Percentiles rank a stretch among this genome's conserved stretches.
Conservation (phyloP, 2,329 filamentous ascomycete species). For the Aureobasidium sp. region DNA sequence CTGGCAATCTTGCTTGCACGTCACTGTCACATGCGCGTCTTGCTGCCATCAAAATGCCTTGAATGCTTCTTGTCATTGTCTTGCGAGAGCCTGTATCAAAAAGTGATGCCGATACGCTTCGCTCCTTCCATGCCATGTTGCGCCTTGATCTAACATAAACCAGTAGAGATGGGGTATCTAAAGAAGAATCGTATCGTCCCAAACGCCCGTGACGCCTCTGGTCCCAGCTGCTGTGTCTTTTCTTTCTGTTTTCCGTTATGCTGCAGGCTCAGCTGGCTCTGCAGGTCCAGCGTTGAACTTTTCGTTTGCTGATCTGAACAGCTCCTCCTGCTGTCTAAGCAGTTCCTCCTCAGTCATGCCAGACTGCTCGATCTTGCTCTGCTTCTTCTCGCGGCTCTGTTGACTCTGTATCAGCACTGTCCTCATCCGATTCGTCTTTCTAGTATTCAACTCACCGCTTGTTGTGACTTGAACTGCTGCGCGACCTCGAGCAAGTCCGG, state of each 20-base stretch:
- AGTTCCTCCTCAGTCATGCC: slow-evolving; percentile 88
- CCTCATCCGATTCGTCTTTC: slow-evolving; percentile 8
- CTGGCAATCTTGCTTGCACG: not conserved
- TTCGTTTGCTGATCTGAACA: slow-evolving; percentile 75
- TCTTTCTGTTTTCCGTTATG: not conserved
- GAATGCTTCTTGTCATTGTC: not conserved
- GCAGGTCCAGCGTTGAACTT: slow-evolving; percentile 51
- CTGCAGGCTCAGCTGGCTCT: slow-evolving; percentile 2
- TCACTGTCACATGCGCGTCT: slow-evolving; percentile 15
- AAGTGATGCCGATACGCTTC: not conserved
- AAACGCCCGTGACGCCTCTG: slow-evolving; percentile 6
- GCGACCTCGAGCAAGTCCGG: slow-evolving; percentile 80
- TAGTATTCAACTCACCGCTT: slow-evolving; percentile 61
- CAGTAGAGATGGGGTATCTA: slow-evolving; percentile 10
- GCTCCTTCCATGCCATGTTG: not conserved
- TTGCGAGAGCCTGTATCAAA: not conserved
- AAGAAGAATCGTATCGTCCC: slow-evolving; percentile 9
- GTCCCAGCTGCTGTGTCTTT: not conserved
- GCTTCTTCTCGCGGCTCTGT: slow-evolving; percentile 90
- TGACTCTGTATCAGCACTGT: slow-evolving; percentile 2
- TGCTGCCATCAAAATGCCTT: not conserved
- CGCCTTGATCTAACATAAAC: not conserved
- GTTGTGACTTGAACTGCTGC: slow-evolving; percentile 82
- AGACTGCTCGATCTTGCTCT: slow-evolving; percentile 93
- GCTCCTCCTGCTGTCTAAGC: slow-evolving; percentile 78